Conservation (phyloP, 179 eudicot genomes). For the Patellifolia procumbens region DNA sequence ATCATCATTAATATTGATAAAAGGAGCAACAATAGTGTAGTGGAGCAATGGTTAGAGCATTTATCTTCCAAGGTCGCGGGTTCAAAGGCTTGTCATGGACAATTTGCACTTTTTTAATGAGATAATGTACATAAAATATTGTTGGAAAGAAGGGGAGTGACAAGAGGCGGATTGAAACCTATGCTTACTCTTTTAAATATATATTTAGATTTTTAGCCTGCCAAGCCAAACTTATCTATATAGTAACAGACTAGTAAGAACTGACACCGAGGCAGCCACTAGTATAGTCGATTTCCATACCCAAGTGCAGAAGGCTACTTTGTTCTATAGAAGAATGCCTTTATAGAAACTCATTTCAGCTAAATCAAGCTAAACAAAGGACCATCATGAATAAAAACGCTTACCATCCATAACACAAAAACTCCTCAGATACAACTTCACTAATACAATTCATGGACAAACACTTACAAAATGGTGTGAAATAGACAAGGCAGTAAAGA, state of each 20-base stretch:
- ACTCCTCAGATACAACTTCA: not conserved
- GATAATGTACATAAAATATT: too few relatives aligned
- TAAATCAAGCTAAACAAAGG: not conserved
- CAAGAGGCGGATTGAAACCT: too few relatives aligned
- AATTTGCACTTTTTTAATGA: too few relatives aligned
- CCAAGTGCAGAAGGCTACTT: not conserved
- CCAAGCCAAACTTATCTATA: not conserved
- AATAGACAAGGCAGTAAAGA: not conserved
- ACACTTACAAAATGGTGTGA: not conserved
- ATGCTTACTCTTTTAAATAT: too few relatives aligned
- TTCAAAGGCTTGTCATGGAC: too few relatives aligned
- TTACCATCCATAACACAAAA: not conserved
- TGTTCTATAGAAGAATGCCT: not conserved
- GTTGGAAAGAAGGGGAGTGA: too few relatives aligned
- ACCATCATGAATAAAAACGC: not conserved
- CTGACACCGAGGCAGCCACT: too few relatives aligned
- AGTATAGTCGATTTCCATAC: not conserved
- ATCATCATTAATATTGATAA: too few relatives aligned
- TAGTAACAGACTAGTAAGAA: not conserved
- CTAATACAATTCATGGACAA: not conserved
- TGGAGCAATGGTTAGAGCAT: too few relatives aligned
- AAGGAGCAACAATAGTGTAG: too few relatives aligned
- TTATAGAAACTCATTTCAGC: not conserved
- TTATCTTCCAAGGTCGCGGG: too few relatives aligned
- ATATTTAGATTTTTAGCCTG: not conserved